Percentiles rank a stretch among this genome's conserved stretches.
These are phyloP conservation scores for Cyclotella atomus DNA, from an alignment of 108 stramenopile genomes.

Conservation along the genomic window DNA sequence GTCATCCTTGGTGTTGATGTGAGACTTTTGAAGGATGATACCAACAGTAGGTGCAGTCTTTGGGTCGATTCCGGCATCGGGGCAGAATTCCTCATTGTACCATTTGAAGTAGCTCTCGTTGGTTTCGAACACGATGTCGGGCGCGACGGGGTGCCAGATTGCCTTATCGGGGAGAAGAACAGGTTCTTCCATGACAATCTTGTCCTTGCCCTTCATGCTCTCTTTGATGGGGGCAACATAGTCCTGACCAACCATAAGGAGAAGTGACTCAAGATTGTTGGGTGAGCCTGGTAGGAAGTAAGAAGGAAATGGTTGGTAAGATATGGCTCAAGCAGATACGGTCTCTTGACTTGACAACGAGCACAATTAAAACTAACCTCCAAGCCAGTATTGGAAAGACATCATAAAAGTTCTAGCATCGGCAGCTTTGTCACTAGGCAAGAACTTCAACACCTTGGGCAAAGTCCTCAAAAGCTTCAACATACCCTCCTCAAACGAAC, in stretches of 20 bases:
- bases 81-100: slow-evolving; percentile 95
- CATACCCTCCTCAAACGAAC: slow-evolving; percentile 97
- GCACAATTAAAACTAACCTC: slow-evolving; percentile 54
- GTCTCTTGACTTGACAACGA: background rate
- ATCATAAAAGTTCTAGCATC: slow-evolving; percentile 98
- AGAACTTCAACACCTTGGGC: slow-evolving; percentile 96
- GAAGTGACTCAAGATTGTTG: slow-evolving; percentile 91
- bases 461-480: slow-evolving; percentile 94
- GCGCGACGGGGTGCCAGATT: slow-evolving; percentile 97
- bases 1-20: slow-evolving; percentile 98
- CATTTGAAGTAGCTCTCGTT: slow-evolving; percentile 87
- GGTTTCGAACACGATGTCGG: slow-evolving; percentile 90
- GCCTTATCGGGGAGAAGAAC: slow-evolving; percentile 97
- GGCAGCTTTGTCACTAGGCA: slow-evolving; percentile 95
- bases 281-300: slow-evolving; percentile 69
- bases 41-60: slow-evolving; percentile 91
- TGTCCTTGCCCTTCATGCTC: slow-evolving; percentile 78
- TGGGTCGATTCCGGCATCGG: slow-evolving; percentile 91
- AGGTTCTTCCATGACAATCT: slow-evolving; percentile 85
- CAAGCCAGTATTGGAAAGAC: slow-evolving; percentile 99
- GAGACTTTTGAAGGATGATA: slow-evolving; percentile 95
- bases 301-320: slow-evolving; percentile 1
- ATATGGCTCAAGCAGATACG: background rate
- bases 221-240: slow-evolving; percentile 87
- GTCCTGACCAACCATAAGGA: slow-evolving; percentile 92